Evolutionary conservation across 176 grass and related monocot species (phyloP).

Genomic region (Carex scoparia): DNA sequence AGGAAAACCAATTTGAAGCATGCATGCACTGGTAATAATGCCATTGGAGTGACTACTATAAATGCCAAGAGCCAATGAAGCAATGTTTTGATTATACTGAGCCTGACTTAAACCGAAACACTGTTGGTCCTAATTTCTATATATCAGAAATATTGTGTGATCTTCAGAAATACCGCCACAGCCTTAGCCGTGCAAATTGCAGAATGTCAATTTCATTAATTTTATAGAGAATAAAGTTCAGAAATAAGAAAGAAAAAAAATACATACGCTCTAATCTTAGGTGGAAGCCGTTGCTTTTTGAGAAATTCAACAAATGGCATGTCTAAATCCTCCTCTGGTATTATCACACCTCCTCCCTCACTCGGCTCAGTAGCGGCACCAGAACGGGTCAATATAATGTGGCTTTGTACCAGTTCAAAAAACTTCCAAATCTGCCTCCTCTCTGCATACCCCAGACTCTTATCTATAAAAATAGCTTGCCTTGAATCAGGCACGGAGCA

Average conservation of each 20-base stretch:
- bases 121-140: not conserved
- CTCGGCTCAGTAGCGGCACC: not conserved
- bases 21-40: not conserved
- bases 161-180: conserved; percentile 4
- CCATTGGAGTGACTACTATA: conserved; percentile 2
- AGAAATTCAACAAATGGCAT: conserved; percentile 75
- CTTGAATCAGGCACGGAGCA: conserved; percentile 78
- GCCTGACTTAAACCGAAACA: not conserved
- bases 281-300: conserved; percentile 50
- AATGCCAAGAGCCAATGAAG: not conserved
- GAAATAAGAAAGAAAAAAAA: not conserved
- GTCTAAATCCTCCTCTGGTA: conserved; percentile 61
- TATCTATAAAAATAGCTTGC: conserved; percentile 72
- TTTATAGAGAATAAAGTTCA: not conserved
- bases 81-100: not conserved
- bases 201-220: not conserved
- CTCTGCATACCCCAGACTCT: conserved; percentile 44
- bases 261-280: conserved; percentile 82
- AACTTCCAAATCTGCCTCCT: conserved; percentile 68
- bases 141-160: not conserved
- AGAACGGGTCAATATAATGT: conserved; percentile 30
- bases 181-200: not conserved
- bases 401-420: conserved; percentile 60
- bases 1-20: not conserved
- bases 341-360: conserved; percentile 30